Evolutionary conservation across 345 rosid genomes (phyloP).

Genomic region (Populus alba): DNA sequence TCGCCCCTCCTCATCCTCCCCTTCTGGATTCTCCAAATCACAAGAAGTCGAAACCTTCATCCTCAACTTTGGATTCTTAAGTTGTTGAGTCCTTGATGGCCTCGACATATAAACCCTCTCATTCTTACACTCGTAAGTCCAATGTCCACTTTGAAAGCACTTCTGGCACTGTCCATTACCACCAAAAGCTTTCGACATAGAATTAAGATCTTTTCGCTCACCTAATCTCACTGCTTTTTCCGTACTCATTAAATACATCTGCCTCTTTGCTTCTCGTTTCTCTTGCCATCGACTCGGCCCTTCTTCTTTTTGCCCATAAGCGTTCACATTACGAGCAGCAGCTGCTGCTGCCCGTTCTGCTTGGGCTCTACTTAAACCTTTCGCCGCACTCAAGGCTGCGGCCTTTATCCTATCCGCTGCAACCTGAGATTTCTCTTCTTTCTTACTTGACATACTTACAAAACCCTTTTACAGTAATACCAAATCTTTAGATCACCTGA

Average conservation of each 20-base stretch:
- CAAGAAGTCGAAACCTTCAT: conserved; percentile 53
- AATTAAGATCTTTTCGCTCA: conserved; percentile 75
- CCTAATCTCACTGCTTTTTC: conserved; percentile 90
- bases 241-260: conserved; percentile 98
- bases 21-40: conserved; percentile 52
- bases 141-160: conserved; percentile 87
- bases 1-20: conserved; percentile 44
- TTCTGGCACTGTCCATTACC: conserved; percentile 78
- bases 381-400: conserved; percentile 78
- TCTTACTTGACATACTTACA: conserved; percentile 70
- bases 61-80: conserved; percentile 81
- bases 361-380: conserved; percentile 95
- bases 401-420: conserved; percentile 95
- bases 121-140: conserved; percentile 95
- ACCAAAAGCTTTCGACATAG: conserved; percentile 40
- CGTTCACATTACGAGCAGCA: conserved; percentile 91
- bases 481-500: background rate
- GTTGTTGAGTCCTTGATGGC: conserved; percentile 91
- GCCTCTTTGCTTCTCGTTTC: conserved; percentile 92
- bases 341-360: conserved; percentile 95
- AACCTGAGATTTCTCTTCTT: conserved; percentile 83
- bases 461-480: background rate
- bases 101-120: conserved; percentile 88
- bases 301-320: conserved; percentile 98
- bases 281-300: conserved; percentile 99